Conservation (phyloP, 1,139 yeast species). For the Yarrowia galli region DNA sequence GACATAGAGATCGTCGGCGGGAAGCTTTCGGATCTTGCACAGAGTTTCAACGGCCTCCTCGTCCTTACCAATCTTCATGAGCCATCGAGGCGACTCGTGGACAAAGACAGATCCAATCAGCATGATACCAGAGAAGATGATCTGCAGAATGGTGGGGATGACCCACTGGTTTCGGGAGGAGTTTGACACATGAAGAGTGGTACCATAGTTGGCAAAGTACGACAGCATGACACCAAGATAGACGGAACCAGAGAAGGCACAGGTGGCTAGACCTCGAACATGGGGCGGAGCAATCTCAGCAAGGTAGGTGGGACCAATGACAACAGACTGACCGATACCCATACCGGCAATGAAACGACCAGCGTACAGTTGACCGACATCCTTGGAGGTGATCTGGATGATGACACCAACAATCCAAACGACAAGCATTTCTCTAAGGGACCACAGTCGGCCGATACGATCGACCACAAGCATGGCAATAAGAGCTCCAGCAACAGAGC, state of each 20-base stretch:
- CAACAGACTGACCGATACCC: constrained; percentile 74
- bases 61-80: constrained; percentile 60
- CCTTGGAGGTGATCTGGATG: constrained; percentile 59
- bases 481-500: constrained; percentile 59
- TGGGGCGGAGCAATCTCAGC: constrained; percentile 74
- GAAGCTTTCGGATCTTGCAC: constrained; percentile 66
- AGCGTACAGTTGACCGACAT: constrained; percentile 55
- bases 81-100: constrained; percentile 84
- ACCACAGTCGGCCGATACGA: constrained; percentile 60
- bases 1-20: constrained; percentile 65
- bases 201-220: constrained; percentile 70
- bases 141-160: constrained; percentile 62
- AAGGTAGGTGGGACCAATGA: constrained; percentile 71
- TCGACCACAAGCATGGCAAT: constrained; percentile 60
- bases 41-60: constrained; percentile 68
- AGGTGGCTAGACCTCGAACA: constrained; percentile 71
- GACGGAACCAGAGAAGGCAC: constrained; percentile 71
- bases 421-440: constrained; percentile 56
- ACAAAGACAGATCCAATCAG: constrained; percentile 65
- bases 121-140: constrained; percentile 56
- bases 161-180: constrained; percentile 66
- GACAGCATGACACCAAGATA: constrained; percentile 75
- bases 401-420: constrained; percentile 60
- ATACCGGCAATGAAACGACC: constrained; percentile 62
- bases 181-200: constrained; percentile 52